Conservation (phyloP, 2,329 filamentous ascomycete species). For the Penicillium polonicum region DNA sequence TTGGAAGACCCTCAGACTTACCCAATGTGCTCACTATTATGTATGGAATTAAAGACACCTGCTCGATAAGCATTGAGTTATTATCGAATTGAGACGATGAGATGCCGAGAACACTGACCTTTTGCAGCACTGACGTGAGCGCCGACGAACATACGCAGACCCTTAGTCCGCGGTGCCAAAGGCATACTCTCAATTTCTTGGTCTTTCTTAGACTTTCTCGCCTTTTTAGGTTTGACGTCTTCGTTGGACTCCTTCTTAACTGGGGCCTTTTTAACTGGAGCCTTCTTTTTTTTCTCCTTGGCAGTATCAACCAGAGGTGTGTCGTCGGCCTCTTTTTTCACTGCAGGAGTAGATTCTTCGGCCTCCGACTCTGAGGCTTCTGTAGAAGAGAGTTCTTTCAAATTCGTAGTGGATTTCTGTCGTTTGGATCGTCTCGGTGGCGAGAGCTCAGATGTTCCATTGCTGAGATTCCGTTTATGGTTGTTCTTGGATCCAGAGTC, state of each 20-base stretch:
- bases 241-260: constrained; percentile 18
- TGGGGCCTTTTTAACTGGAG: constrained; percentile 12
- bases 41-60: constrained; percentile 87
- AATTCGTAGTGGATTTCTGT: constrained; percentile 24
- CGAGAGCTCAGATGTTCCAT: constrained; percentile 22
- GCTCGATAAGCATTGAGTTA: constrained; percentile 11
- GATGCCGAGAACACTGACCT: constrained; percentile 52
- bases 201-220: constrained; percentile 56
- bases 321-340: constrained; percentile 8
- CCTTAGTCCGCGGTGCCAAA: constrained; percentile 66
- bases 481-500: constrained; percentile 11
- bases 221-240: constrained; percentile 43
- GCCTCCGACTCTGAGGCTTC: constrained; percentile 20
- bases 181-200: constrained; percentile 59
- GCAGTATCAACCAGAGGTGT: constrained; percentile 6
- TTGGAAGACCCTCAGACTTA: constrained; percentile 26
- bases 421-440: constrained; percentile 33
- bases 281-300: constrained; percentile 16
- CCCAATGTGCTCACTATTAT: constrained; percentile 74
- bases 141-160: constrained; percentile 79
- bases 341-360: constrained; percentile 6
- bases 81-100: constrained; percentile 3
- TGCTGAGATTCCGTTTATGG: constrained; percentile 32
- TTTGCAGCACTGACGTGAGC: constrained; percentile 90
- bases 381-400: constrained; percentile 19